Base-by-base conservation (phyloP, 179 eudicot species). In the Gypsophila paniculata region DNA sequence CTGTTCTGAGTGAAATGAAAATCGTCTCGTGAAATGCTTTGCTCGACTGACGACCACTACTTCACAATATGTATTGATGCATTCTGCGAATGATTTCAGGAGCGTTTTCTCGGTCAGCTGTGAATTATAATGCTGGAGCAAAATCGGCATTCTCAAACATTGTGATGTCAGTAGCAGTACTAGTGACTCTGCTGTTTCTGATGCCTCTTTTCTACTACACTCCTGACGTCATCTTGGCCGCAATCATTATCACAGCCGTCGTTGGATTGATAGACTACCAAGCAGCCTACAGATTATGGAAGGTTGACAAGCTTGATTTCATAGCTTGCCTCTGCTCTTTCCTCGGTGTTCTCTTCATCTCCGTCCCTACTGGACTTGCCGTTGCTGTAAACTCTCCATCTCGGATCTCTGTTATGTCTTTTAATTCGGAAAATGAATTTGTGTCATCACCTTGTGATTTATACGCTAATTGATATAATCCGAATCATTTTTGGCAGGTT, bases 181-280 rank as follows among this genome's bases (percentile, higher is more conserved):
- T 93, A 73, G 83, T 93, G 23, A 87, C 96, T 0, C 85, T 93
- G 73, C 83, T 90, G 46, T 85, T 93, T 76, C 81, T 93, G 32
- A 93, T 87, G 92, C 94, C 96, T 8, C 79, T 93, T 51, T 89
- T 93, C 77, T 87, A 82, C 64, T 87, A 93, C 85, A 93, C 98
- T 17, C 98, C 98, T 0, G 87, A 86, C 11, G 90, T 89, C 0
- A 80, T 90, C 15, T 75, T 93, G 55, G 98, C 90, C 0, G 88
- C 93, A 0, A 87, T 90, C 74, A 90, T 93, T 14, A 85, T 93
- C 75, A 85, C 95, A 0, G 96, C 98, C 2, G 92, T 90, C 14
- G 32, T 90, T 22, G 98, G 98, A 42, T 86, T 93, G 55, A 80
- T 93, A 2, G 95, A 93, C 76, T 59, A 85, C 75, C 85, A 86